These are phyloP conservation scores for Alternaria arbusti DNA, from an alignment of 2,329 filamentous ascomycete species.

Conservation along the genomic window DNA sequence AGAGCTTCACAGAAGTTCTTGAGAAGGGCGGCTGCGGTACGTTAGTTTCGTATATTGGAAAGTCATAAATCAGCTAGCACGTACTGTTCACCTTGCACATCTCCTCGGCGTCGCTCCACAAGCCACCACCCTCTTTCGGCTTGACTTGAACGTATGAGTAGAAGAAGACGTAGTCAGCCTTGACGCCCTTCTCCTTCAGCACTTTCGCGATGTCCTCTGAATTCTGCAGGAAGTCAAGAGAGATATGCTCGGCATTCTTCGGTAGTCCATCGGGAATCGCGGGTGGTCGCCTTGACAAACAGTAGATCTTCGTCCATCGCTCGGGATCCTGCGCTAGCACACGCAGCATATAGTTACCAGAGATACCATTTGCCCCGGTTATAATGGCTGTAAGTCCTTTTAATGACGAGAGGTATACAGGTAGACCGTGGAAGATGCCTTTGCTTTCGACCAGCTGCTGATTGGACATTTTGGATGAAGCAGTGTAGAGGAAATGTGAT, in stretches of 20 bases:
- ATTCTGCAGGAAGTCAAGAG: slow-evolving; percentile 50
- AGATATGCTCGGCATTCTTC: slow-evolving; percentile 52
- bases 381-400: slow-evolving; percentile 59
- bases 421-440: slow-evolving; percentile 60
- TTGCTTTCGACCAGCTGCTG: slow-evolving; percentile 34
- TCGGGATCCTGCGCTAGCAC: slow-evolving; percentile 55
- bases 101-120: slow-evolving; percentile 60
- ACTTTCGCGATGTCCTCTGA: slow-evolving; percentile 47
- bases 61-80: not conserved
- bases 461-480: slow-evolving; percentile 21
- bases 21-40: slow-evolving; percentile 45
- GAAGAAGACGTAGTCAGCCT: slow-evolving; percentile 59
- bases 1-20: slow-evolving; percentile 58
- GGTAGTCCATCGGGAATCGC: slow-evolving; percentile 44
- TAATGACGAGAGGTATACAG: slow-evolving; percentile 51
- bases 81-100: slow-evolving; percentile 55
- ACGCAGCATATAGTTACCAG: slow-evolving; percentile 59
- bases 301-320: slow-evolving; percentile 61
- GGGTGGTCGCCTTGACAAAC: slow-evolving; percentile 56
- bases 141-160: slow-evolving; percentile 61
- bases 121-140: slow-evolving; percentile 52
- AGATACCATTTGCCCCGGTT: slow-evolving; percentile 62
- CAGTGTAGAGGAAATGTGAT: not conserved
- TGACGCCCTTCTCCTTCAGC: slow-evolving; percentile 43
- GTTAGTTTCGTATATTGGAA: not conserved